Evolutionary conservation across 495 filamentous ascomycete species (phyloP).

Genomic region (Tuber microsphaerosporum): DNA sequence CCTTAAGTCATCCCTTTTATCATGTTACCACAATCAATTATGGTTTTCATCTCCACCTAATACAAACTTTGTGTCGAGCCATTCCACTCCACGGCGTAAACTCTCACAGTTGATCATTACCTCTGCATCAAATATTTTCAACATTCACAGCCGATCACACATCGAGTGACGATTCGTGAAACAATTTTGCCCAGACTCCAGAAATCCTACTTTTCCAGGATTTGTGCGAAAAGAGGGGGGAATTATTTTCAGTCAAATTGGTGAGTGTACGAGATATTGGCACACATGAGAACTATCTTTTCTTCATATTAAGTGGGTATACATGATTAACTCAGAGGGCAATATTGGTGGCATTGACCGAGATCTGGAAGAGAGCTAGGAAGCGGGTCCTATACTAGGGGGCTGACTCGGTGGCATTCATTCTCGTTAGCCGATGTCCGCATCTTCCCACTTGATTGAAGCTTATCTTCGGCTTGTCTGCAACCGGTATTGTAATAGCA

Average conservation of each 20-base stretch:
- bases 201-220: too few relatives aligned
- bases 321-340: slow-evolving; percentile 41
- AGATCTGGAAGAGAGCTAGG: slow-evolving; percentile 68
- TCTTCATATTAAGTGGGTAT: background rate
- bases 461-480: slow-evolving; percentile 46
- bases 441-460: background rate
- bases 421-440: background rate
- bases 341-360: slow-evolving; percentile 58
- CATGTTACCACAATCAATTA: too few relatives aligned
- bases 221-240: too few relatives aligned
- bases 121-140: too few relatives aligned
- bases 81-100: too few relatives aligned
- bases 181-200: too few relatives aligned
- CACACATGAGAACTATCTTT: background rate
- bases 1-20: too few relatives aligned
- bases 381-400: slow-evolving; percentile 75
- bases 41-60: too few relatives aligned
- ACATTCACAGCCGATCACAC: background rate
- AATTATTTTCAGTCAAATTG: too few relatives aligned
- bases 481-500: slow-evolving; percentile 65
- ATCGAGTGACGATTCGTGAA: background rate
- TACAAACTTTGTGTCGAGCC: too few relatives aligned
- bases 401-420: slow-evolving; percentile 41
- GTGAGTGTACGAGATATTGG: background rate
- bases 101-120: too few relatives aligned